A percentile compares a stretch with the other conserved stretches of the same genome.
phyloP scores from a whole-genome alignment of 495 filamentous ascomycete genomes.

The Parathielavia appendiculata region DNA sequence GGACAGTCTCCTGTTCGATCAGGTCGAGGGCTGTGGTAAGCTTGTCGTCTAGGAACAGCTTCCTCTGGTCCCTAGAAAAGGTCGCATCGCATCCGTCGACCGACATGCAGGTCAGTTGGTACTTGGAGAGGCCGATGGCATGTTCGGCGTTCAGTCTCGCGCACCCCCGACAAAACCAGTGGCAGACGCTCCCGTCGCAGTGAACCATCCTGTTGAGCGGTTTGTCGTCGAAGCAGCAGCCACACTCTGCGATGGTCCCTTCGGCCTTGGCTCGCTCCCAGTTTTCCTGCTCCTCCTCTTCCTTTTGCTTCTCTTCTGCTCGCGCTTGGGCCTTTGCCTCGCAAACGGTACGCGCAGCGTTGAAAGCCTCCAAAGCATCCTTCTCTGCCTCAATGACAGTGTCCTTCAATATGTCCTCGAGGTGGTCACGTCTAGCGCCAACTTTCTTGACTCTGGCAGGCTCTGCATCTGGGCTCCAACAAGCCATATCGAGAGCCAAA shows the following conservation, averaged over 20 bases:
- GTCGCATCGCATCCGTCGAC: slow-evolving; percentile 40
- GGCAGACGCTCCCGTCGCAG: slow-evolving; percentile 49
- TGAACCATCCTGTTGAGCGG: slow-evolving; percentile 61
- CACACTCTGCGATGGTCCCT: slow-evolving; percentile 55
- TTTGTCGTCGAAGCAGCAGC: slow-evolving; percentile 64
- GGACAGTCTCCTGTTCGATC: slow-evolving; percentile 62
- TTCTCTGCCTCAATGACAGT: slow-evolving; percentile 9
- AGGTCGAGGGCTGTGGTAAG: slow-evolving; percentile 54
- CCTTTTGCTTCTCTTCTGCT: slow-evolving; percentile 27
- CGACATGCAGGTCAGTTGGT: slow-evolving; percentile 54
- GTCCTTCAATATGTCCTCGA: neutral
- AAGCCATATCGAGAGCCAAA: slow-evolving; percentile 24
- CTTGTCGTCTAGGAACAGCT: slow-evolving; percentile 54
- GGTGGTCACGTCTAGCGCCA: neutral
- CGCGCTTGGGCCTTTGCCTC: slow-evolving; percentile 18
- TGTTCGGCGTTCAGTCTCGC: slow-evolving; percentile 58
- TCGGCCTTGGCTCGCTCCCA: slow-evolving; percentile 41
- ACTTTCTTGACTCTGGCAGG: slow-evolving; percentile 27
- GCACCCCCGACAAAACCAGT: slow-evolving; percentile 67
- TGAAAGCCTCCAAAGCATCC: slow-evolving; percentile 31
- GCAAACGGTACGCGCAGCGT: slow-evolving; percentile 23
- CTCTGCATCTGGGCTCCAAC: slow-evolving; percentile 8
- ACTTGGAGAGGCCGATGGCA: slow-evolving; percentile 59
- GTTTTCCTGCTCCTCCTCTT: slow-evolving; percentile 43
- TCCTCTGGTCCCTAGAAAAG: slow-evolving; percentile 45